Base-by-base conservation (phyloP, 2,329 filamentous ascomycete species). In the Fusarium armeniacum region DNA sequence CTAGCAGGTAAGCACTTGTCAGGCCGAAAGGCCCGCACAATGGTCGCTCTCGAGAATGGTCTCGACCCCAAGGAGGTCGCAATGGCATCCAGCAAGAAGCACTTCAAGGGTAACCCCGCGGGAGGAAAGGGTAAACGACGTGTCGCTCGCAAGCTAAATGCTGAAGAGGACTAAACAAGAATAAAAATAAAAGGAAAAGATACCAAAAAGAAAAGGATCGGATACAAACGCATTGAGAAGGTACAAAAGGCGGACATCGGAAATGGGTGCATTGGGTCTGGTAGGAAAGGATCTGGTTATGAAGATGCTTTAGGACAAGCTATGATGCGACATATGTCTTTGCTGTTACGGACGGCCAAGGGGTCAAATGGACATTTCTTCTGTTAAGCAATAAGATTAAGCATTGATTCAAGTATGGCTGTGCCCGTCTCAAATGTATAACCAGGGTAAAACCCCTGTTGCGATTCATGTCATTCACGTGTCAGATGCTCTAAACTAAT, bases 31-130 rank as follows among this genome's bases (percentile, higher is more conserved):
- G 87, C 93, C 52, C 89, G 90, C 76, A 85, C 91, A 40, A 88
- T 98, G 84, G 84, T 93, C 52, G 95, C 95, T 13, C 77, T 98
- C 66, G 93, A 98, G 82, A 93, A 91, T 63, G 92, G 93, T 16
- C 79, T 98, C 36, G 94, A 98, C 75, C 90, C 92, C 1, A 91
- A 90, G 63, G 95, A 98, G 61, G 82, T 96, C 70, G 83, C 85
- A 79, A 75, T 86, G 61, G 84, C 84, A 61, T 84, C 84, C 53
- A 87, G 90, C 60, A 99, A 99, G 88, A 98, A 98, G 84, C 96
- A 99, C 81, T 96, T 93, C 81, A 97, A 97, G 83, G 91, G 88
- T n/a, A 89, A 89, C 41, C 86, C 88, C 67, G 89, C 85, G 79
- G 86, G 84, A 45, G 79, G 78, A 63, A 91, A 88, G 77, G 83